A percentile compares a stretch with the other conserved stretches of the same genome.
These are phyloP conservation scores for Aspergillus felis DNA, from an alignment of 2,329 filamentous ascomycete genomes.

Conservation along the genomic window DNA sequence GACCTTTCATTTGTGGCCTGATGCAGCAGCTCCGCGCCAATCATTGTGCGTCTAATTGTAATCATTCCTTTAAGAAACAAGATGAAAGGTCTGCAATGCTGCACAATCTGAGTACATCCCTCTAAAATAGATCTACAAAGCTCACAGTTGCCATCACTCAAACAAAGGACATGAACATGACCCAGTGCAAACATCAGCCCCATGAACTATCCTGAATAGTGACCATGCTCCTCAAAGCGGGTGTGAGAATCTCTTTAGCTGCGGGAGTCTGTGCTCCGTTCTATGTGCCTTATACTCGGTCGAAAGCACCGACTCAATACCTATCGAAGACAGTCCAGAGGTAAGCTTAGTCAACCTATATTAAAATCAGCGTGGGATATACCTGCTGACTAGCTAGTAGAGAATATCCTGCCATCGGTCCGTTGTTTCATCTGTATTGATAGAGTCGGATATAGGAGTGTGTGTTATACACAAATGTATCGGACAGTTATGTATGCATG, in stretches of 20 bases:
- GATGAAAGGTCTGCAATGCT: background rate
- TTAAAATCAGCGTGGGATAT: background rate
- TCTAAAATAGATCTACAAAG: background rate
- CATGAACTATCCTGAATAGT: background rate
- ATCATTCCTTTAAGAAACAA: background rate
- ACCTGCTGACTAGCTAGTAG: background rate
- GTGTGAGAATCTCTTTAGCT: slow-evolving; percentile 1
- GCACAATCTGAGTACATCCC: background rate
- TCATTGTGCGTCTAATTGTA: background rate
- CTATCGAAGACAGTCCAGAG: background rate
- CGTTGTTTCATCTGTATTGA: slow-evolving; percentile 3
- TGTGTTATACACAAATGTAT: too few relatives aligned
- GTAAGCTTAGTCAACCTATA: background rate
- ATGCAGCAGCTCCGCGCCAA: background rate
- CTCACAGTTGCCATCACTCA: background rate
- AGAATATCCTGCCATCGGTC: slow-evolving; percentile 2
- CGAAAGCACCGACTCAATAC: background rate
- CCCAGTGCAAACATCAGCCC: background rate
- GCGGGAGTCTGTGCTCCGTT: slow-evolving; percentile 8
- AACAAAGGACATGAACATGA: background rate
- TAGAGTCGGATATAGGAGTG: background rate
- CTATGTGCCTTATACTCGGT: slow-evolving; percentile 6
- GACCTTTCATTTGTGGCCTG: background rate
- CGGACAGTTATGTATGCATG: too few relatives aligned
- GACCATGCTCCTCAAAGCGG: slow-evolving; percentile 1